Evolutionary conservation across 2,329 filamentous ascomycete species (phyloP).

Genomic region (Cladosporium sp.): DNA sequence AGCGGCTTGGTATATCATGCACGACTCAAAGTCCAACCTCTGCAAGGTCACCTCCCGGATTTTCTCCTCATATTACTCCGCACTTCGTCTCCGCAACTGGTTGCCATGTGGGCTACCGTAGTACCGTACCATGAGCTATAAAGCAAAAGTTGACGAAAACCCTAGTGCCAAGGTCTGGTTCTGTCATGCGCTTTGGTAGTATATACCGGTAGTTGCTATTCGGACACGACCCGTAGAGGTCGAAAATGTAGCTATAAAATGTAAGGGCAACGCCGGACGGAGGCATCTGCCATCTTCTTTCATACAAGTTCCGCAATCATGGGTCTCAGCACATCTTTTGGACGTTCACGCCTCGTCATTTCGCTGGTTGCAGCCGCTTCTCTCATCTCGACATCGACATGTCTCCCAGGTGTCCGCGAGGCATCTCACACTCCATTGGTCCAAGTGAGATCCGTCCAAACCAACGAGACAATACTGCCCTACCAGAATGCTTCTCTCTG

Average conservation of each 20-base stretch:
- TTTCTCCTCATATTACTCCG: conserved; percentile 21
- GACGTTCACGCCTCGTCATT: conserved; percentile 6
- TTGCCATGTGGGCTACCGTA: conserved; percentile 13
- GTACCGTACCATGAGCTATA: conserved; percentile 1
- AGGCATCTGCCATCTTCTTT: background rate
- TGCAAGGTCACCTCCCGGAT: background rate
- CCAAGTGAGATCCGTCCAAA: conserved; percentile 1
- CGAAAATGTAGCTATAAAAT: conserved; percentile 9
- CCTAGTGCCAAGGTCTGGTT: background rate
- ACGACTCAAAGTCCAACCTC: background rate
- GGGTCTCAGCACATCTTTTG: conserved; percentile 10
- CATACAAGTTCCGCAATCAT: background rate
- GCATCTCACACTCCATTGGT: background rate
- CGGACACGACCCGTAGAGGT: background rate
- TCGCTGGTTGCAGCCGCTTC: conserved; percentile 13
- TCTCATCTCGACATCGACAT: conserved; percentile 10
- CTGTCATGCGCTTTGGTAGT: background rate
- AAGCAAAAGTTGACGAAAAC: background rate
- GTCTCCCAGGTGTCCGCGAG: conserved; percentile 12
- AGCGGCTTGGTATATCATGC: conserved; percentile 8
- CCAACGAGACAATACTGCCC: conserved; percentile 27
- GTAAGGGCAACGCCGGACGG: background rate
- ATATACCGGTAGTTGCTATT: conserved; percentile 11
- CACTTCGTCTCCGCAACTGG: conserved; percentile 18
- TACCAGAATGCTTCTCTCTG: conserved; percentile 45